Conservation (phyloP, 495 filamentous ascomycete genomes). For the Talaromyces stipitatus region DNA sequence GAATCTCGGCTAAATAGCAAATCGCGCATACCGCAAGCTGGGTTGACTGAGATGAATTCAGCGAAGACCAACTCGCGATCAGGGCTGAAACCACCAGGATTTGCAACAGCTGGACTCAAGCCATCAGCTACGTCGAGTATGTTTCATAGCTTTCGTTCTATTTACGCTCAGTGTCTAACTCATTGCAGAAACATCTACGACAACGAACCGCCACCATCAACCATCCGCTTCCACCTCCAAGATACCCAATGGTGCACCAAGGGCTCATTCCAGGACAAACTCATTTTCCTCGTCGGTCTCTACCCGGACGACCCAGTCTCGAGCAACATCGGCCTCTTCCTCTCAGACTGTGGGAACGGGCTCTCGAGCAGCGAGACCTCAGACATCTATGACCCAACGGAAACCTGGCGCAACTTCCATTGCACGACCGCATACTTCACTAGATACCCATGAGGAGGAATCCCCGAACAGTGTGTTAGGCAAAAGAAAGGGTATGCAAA, state of each 20-base stretch:
- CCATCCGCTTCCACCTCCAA: conserved; percentile 25
- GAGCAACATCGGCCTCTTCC: conserved; percentile 38
- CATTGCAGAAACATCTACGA: conserved; percentile 40
- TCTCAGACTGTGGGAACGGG: conserved; percentile 50
- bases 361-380: conserved; percentile 33
- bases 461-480: conserved; percentile 33
- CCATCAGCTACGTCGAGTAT: conserved; percentile 42
- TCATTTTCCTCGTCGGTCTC: conserved; percentile 38
- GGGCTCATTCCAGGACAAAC: conserved; percentile 31
- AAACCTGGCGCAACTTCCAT: conserved; percentile 36
- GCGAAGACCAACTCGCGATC: conserved; percentile 65
- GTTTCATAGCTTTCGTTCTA: background rate
- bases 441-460: conserved; percentile 48
- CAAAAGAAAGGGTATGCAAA: conserved; percentile 65
- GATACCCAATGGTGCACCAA: conserved; percentile 26
- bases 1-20: background rate
- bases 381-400: conserved; percentile 35
- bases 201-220: conserved; percentile 27
- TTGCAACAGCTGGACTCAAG: conserved; percentile 32
- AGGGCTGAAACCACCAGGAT: conserved; percentile 39
- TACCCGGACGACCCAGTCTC: conserved; percentile 37
- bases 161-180: background rate
- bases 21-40: conserved; percentile 27
- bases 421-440: conserved; percentile 51
- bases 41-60: conserved; percentile 50